Evolutionary conservation across 495 filamentous ascomycete species (phyloP).

Genomic region (Penicillium argentinense): DNA sequence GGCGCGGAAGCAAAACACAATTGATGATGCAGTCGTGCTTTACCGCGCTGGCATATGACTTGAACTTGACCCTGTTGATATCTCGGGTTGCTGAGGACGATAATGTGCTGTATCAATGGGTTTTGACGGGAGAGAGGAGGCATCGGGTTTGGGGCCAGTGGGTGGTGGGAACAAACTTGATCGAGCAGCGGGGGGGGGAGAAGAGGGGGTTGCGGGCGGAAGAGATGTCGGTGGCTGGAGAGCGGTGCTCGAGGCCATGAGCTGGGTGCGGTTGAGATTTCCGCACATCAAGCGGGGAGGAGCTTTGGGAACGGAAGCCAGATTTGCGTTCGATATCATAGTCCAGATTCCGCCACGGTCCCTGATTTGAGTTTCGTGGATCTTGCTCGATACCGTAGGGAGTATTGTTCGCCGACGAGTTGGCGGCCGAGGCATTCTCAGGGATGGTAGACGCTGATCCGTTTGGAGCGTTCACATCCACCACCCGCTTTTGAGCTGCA

Average conservation of each 20-base stretch:
- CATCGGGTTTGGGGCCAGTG: slow-evolving; percentile 28
- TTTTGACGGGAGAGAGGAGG: slow-evolving; percentile 37
- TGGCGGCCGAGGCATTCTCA: slow-evolving; percentile 48
- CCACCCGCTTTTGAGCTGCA: slow-evolving; percentile 51
- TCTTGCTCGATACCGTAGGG: slow-evolving; percentile 47
- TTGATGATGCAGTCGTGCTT: not conserved
- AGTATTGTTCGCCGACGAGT: slow-evolving; percentile 47
- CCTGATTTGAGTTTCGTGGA: slow-evolving; percentile 22
- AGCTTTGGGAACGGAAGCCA: slow-evolving; percentile 43
- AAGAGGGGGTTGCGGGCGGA: slow-evolving; percentile 33
- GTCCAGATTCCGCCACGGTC: slow-evolving; percentile 33
- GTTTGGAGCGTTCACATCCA: slow-evolving; percentile 53
- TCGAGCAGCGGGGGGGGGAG: slow-evolving; percentile 39
- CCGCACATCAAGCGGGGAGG: slow-evolving; percentile 46
- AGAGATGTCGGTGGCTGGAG: slow-evolving; percentile 17
- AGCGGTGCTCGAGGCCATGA: slow-evolving; percentile 28
- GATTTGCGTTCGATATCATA: slow-evolving; percentile 41
- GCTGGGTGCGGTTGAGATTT: slow-evolving; percentile 38
- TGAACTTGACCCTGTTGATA: slow-evolving; percentile 28
- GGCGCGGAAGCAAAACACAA: not conserved
- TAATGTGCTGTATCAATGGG: slow-evolving; percentile 39
- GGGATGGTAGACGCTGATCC: slow-evolving; percentile 58
- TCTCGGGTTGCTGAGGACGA: slow-evolving; percentile 24
- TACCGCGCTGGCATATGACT: slow-evolving; percentile 42
- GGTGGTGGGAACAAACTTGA: slow-evolving; percentile 37